phyloP scores from a whole-genome alignment of 2,329 filamentous ascomycete genomes.

The Aspergillus fijiensis region DNA sequence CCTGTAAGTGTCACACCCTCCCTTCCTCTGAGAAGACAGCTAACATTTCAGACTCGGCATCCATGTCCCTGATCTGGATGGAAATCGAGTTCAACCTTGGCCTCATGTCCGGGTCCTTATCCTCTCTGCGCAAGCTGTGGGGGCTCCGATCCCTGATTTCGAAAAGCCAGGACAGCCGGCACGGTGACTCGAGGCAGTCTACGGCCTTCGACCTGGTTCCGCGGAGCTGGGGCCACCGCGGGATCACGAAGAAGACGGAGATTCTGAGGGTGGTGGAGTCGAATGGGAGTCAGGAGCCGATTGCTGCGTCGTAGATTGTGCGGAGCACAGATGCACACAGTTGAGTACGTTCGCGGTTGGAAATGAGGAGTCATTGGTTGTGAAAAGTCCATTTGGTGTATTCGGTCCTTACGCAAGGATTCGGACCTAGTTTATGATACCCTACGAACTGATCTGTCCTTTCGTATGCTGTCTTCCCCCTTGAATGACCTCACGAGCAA shows the following conservation, averaged over 20 bases:
- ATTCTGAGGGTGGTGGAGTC: slow-evolving; percentile 2
- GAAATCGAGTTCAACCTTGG: slow-evolving; percentile 13
- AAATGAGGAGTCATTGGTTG: too few species aligned
- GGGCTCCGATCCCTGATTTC: background rate
- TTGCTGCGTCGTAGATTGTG: background rate
- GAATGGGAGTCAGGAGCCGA: slow-evolving; percentile 5
- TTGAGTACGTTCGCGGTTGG: too few species aligned
- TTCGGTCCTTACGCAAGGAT: too few species aligned
- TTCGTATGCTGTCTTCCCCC: too few species aligned
- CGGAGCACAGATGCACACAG: too few species aligned
- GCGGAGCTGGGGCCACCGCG: background rate
- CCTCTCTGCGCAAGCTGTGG: slow-evolving; percentile 5
- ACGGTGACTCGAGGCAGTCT: background rate
- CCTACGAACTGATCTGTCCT: too few species aligned
- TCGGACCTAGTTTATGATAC: too few species aligned
- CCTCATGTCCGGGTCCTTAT: slow-evolving; percentile 8
- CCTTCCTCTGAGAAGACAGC: too few species aligned
- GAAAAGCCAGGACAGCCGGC: background rate
- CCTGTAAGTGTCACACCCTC: background rate
- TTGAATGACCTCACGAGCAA: too few species aligned
- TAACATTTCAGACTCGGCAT: slow-evolving; percentile 1
- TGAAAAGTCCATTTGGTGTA: too few species aligned
- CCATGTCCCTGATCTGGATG: slow-evolving; percentile 13
- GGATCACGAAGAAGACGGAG: slow-evolving; percentile 11
- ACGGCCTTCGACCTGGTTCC: background rate